Percentiles rank a stretch among this genome's conserved stretches.
These are phyloP conservation scores for Corchorus capsularis DNA, from an alignment of 345 rosid genomes.

Conservation along the genomic window DNA sequence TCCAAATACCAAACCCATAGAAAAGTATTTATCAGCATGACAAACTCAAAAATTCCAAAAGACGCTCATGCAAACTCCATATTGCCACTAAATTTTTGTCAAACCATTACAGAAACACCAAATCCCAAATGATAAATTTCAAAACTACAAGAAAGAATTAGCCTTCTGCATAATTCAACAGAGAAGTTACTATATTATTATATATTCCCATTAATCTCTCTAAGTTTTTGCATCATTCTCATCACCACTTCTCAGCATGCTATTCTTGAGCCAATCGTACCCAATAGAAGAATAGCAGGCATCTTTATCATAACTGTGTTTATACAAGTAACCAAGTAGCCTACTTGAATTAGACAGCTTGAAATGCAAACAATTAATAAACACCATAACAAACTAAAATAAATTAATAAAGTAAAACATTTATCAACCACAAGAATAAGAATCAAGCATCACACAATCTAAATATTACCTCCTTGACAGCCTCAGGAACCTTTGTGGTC, in stretches of 20 bases:
- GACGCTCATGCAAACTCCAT: background rate
- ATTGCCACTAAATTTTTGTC: background rate
- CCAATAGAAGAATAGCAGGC: background rate
- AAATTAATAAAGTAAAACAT: background rate
- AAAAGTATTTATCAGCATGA: background rate
- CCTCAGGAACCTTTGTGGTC: constrained; percentile 37
- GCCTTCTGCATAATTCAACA: background rate
- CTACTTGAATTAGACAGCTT: background rate
- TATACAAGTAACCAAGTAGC: background rate
- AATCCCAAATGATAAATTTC: background rate
- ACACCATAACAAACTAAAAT: background rate
- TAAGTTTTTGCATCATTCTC: background rate
- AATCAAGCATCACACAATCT: background rate
- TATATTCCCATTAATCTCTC: background rate
- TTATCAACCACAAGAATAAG: background rate
- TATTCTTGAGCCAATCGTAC: background rate
- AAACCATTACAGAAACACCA: background rate
- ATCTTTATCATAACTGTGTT: background rate
- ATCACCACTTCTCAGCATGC: background rate
- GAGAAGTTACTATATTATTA: background rate
- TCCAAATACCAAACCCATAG: background rate
- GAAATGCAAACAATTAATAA: background rate
- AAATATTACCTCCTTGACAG: constrained; percentile 42
- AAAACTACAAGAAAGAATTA: background rate
- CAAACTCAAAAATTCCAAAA: background rate